phyloP scores from a whole-genome alignment of 306 rosid species.

The Styphnolobium japonicum region DNA sequence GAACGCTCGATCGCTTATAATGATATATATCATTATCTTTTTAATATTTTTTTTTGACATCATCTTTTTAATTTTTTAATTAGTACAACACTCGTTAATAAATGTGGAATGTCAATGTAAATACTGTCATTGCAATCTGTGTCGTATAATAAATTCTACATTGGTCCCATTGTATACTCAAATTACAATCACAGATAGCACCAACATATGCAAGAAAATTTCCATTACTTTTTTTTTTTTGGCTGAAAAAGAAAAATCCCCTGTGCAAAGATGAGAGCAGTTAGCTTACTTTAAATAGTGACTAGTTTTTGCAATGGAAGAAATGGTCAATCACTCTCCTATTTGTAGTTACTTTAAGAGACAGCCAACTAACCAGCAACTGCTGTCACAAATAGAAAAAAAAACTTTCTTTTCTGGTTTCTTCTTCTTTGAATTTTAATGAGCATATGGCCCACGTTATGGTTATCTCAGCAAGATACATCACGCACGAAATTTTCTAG shows the following conservation, averaged over 20 bases:
- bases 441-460: constrained; percentile 29
- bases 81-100: no score
- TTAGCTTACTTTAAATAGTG: not conserved
- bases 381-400: constrained; percentile 34
- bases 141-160: not conserved
- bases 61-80: no score
- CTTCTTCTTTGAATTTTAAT: constrained; percentile 7
- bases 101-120: no score
- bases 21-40: no score
- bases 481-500: constrained; percentile 19
- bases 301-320: not conserved
- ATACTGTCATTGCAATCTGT: not conserved
- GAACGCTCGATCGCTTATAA: no score
- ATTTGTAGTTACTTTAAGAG: constrained; percentile 25
- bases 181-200: not conserved
- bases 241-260: no score
- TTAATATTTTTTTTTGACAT: no score
- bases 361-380: constrained; percentile 19
- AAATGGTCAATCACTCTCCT: not conserved
- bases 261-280: not conserved
- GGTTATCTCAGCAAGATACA: not conserved
- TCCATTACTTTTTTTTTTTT: not conserved
- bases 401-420: constrained; percentile 21
- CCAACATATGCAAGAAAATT: no score
- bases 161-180: no score